Evolutionary conservation across 2,329 filamentous ascomycete genomes (phyloP).

Genomic region (Aspergillus versicolor): DNA sequence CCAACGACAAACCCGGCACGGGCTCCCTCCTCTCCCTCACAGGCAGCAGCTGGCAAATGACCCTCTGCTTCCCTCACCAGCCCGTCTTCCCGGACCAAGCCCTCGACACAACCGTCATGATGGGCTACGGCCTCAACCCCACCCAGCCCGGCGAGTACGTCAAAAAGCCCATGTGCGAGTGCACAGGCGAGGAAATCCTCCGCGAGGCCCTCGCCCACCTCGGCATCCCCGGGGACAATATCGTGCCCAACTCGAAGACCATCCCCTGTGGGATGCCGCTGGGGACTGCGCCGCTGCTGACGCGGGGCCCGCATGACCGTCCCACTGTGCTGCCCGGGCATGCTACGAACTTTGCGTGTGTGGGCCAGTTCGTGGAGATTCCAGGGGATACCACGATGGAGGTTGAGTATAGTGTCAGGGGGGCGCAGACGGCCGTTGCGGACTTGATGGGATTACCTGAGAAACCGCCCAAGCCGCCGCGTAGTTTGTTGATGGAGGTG

Average conservation of each 20-base stretch:
- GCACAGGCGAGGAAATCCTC: conserved; percentile 40
- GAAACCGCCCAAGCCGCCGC: conserved; percentile 5
- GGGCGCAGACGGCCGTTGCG: conserved; percentile 36
- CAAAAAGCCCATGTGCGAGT: conserved; percentile 41
- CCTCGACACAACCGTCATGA: conserved; percentile 33
- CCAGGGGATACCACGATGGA: conserved; percentile 38
- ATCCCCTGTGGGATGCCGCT: conserved; percentile 43
- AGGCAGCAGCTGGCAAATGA: conserved; percentile 41
- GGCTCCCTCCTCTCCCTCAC: conserved; percentile 37
- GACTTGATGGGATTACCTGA: conserved; percentile 18
- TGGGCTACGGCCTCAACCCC: conserved; percentile 41
- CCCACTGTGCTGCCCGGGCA: conserved; percentile 38
- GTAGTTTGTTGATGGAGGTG: conserved; percentile 9
- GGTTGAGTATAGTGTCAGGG: conserved; percentile 39
- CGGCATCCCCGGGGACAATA: conserved; percentile 28
- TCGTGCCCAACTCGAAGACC: conserved; percentile 27
- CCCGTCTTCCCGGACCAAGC: conserved; percentile 43
- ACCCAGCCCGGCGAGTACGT: conserved; percentile 35
- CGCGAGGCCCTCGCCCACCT: conserved; percentile 39
- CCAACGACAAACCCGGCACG: conserved; percentile 30
- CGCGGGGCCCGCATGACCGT: conserved; percentile 33
- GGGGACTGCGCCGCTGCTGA: conserved; percentile 39
- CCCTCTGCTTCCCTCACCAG: conserved; percentile 41
- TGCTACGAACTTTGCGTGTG: conserved; percentile 38
- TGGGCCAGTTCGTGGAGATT: conserved; percentile 46